These are phyloP conservation scores for Auricularia heimuer DNA, from an alignment of 768 basidiomycete species.

Conservation along the genomic window DNA sequence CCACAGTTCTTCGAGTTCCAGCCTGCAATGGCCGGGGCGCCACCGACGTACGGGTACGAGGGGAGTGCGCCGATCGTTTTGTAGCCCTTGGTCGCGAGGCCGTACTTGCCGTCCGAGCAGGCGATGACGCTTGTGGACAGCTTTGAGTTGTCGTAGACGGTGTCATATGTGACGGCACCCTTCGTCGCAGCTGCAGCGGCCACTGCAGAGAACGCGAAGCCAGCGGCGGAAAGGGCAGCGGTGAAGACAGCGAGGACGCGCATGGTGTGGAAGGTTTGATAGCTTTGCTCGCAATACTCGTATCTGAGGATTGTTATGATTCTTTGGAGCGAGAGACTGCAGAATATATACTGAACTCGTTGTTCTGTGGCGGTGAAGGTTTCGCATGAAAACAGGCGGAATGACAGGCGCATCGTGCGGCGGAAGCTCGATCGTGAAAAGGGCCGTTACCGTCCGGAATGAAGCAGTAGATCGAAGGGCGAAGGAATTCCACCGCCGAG, in stretches of 20 bases:
- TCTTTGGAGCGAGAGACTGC: too few relatives aligned
- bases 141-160: slow-evolving; percentile 23
- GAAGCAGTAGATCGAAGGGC: too few relatives aligned
- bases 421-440: too few relatives aligned
- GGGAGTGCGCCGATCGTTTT: slow-evolving; percentile 29
- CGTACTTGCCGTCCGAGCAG: slow-evolving; percentile 31
- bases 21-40: slow-evolving; percentile 22
- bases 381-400: too few relatives aligned
- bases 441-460: too few relatives aligned
- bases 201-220: too few relatives aligned
- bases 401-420: too few relatives aligned
- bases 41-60: slow-evolving; percentile 30
- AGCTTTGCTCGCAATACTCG: too few relatives aligned
- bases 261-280: slow-evolving; percentile 8
- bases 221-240: slow-evolving; percentile 4
- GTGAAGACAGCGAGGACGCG: slow-evolving; percentile 16
- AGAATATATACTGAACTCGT: too few relatives aligned
- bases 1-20: slow-evolving; percentile 21
- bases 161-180: slow-evolving; percentile 28
- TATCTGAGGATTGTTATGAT: too few relatives aligned
- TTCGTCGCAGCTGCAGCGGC: not conserved
- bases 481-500: too few relatives aligned
- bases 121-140: slow-evolving; percentile 23
- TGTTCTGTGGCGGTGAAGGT: too few relatives aligned
- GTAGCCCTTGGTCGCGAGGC: slow-evolving; percentile 26